Base-by-base conservation (phyloP, 306 rosid species). In the Fragaria iinumae region DNA sequence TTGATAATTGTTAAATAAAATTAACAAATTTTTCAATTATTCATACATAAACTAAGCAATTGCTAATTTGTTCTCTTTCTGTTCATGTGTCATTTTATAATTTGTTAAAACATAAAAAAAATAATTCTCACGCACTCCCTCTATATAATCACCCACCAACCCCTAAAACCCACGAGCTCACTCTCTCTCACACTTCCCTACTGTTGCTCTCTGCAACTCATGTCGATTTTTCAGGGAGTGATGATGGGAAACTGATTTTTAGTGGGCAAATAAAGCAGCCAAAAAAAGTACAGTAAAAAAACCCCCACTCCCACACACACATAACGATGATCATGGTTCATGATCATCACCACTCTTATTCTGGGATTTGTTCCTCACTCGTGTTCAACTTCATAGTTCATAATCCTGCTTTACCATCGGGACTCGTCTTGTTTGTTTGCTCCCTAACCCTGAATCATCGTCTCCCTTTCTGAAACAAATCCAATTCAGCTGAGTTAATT, bases 101-200 rank as follows among this genome's bases (percentile, higher is more conserved):
- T 25, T 25, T 25, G 25, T 25, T 27, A 27, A 27, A 27, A 27
- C 29, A 27, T 1, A 27, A 27, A 27, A 1, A 27, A 27, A 84
- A 84, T 62, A 76, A 83, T 84, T 88, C 84, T 71, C 73, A 86
- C 74, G 81, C 84, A 82, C 75, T 72, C 74, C 68, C 84, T 84
- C 89, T 88, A 73, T 80, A 78, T 75, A 83, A 77, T 52, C 76
- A 74, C 80, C 69, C 79, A 77, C 88, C 80, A 80, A 80, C 78
- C 68, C 59, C 41, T 77, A 52, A 39, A 44, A 38, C 77, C 69
- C 71, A 69, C 77, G 76, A 77, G 73, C 80, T 67, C 82, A 38
- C 73, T 47, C 72, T 47, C 72, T 78, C 69, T 60, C 48, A 4
- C 79, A 34, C 59, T 62, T 27, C 43, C 75, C 47, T 56, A 76